Evolutionary conservation across 129 eudicot species (phyloP), one percentile per base, ranked within the genome.

Genomic region (Tagetes erecta): DNA sequence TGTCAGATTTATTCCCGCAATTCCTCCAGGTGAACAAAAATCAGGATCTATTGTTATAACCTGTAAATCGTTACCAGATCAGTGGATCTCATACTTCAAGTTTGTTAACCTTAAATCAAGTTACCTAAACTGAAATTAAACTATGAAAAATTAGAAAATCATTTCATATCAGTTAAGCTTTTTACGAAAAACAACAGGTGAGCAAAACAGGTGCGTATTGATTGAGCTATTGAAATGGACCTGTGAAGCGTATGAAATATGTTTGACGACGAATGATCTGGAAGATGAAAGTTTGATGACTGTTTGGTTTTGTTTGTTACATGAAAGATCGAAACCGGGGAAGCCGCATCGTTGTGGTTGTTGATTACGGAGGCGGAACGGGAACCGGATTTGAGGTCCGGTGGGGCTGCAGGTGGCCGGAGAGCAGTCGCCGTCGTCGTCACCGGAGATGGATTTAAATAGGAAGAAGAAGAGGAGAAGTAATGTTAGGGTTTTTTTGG

Each of bases 351-450:
- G 41, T 2, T n/a, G 10, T 13, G 91, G 67, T 59, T 85, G 91
- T 13, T 76, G 84, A 63, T 14, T 50, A 0, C 13, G 71, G 56
- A 89, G 80, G 38, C 82, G 87, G 84, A 92, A 92, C 12, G 97
- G 97, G 72, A 85, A 89, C 12, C 84, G 89, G 88, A 92, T 53
- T 11, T 31, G n/a, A 27, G 97, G 96, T 12, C 83, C 87, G 62
- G 51, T 20, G 14, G 39, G 31, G 36, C 47, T 20, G 73, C 91
- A 87, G 63, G 77, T 57, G 13, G 79, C 40, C 6, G 94, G 91
- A 1, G 9, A 13, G 68, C 92, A 87, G 10, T 35, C 30, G 5
- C 70, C 76, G 5, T 41, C 50, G 5, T 73, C 76, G 5, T 41
- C 50, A 67, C 59, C 71, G 58, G 79, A 74, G 69, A 77, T 42